A percentile compares a stretch with the other conserved stretches of the same genome.
These are phyloP conservation scores for Cyberlindnera nakhonratchasimensis DNA, from an alignment of 805 yeast genomes.

Conservation along the genomic window DNA sequence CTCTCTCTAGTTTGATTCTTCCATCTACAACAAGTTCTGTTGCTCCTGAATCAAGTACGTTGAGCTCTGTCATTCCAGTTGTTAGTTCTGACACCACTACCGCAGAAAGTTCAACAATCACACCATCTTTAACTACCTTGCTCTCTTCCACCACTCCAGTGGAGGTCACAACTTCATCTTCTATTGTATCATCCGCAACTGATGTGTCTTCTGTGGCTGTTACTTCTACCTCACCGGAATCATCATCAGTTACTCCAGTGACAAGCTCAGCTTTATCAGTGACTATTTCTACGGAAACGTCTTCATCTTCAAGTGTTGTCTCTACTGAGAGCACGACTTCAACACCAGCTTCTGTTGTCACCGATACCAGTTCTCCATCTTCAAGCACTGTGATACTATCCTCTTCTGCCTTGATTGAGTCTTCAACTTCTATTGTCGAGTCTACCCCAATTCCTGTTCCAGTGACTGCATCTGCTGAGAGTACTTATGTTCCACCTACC, in stretches of 20 bases:
- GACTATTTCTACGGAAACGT: neutral
- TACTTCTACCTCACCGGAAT: neutral
- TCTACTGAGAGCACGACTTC: neutral
- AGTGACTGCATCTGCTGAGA: neutral
- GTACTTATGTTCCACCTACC: neutral
- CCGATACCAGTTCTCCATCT: neutral
- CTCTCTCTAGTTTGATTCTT: constrained; percentile 1
- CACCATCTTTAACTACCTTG: neutral
- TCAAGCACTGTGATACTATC: constrained; percentile 2
- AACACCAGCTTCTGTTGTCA: neutral
- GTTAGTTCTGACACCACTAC: neutral
- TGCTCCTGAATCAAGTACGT: constrained; percentile 1
- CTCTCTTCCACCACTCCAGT: neutral
- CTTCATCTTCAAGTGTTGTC: neutral
- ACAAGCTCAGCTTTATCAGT: neutral
- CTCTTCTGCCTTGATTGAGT: constrained; percentile 1
- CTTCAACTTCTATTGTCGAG: constrained; percentile 2
- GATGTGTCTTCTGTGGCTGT: neutral
- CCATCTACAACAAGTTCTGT: no score
- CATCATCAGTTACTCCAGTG: neutral
- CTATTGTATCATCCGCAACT: neutral
- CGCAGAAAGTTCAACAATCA: neutral
- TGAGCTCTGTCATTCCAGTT: constrained; percentile 4
- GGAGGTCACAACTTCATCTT: neutral
- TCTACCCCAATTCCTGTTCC: neutral